These are phyloP conservation scores for Chiua sp. DNA, from an alignment of 1,284 basidiomycete genomes.

Conservation along the genomic window DNA sequence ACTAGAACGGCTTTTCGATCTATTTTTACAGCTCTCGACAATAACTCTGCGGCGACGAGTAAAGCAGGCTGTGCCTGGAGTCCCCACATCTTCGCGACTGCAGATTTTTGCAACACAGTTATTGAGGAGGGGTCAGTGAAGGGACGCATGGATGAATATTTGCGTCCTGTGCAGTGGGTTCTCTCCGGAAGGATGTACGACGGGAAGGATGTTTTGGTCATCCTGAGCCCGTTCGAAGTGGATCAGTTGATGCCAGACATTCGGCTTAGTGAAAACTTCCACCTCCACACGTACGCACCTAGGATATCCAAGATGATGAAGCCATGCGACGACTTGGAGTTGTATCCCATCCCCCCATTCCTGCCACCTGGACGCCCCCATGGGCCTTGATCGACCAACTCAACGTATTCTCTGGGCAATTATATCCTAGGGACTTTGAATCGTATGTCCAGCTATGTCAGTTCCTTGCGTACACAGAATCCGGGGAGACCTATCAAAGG, in stretches of 20 bases:
- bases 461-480: not conserved
- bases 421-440: not conserved
- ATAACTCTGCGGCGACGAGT: not conserved
- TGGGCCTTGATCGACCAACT: slow-evolving; percentile 4
- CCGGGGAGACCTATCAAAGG: too few relatives aligned
- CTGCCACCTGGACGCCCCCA: not conserved
- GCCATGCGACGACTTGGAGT: slow-evolving; percentile 42
- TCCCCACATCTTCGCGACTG: slow-evolving; percentile 24
- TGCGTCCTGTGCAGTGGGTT: slow-evolving; percentile 51
- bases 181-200: slow-evolving; percentile 23
- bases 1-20: not conserved
- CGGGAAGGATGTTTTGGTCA: slow-evolving; percentile 29
- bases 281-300: slow-evolving; percentile 48
- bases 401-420: slow-evolving; percentile 34
- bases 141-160: slow-evolving; percentile 30
- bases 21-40: slow-evolving; percentile 8
- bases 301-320: slow-evolving; percentile 39
- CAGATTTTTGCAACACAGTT: slow-evolving; percentile 25
- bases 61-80: slow-evolving; percentile 14
- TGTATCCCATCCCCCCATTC: slow-evolving; percentile 38
- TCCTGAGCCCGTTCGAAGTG: slow-evolving; percentile 49
- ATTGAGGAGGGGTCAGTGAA: too few relatives aligned
- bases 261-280: slow-evolving; percentile 36
- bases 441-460: not conserved
- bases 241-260: slow-evolving; percentile 45